Conservation (phyloP, 2,329 filamentous ascomycete genomes). For the Trichophyton schoenleinii region DNA sequence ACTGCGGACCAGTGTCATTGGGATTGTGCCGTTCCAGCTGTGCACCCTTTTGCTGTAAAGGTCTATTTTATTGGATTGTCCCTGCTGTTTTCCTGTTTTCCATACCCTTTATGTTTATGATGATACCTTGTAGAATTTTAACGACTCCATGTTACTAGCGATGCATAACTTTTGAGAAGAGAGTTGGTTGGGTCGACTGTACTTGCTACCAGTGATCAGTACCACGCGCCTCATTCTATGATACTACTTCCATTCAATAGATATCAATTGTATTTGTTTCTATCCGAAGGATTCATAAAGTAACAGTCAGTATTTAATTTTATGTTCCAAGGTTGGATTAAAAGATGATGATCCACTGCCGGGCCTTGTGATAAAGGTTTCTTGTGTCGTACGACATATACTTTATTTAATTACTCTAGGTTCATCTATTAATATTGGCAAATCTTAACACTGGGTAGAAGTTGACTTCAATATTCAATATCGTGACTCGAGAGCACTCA, state of each 20-base stretch:
- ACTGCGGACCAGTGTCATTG: not conserved
- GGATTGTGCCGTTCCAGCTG: not conserved
- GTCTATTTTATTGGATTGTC: not conserved
- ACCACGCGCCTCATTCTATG: not conserved
- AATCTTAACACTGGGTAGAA: too few relatives aligned
- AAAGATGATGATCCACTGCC: not conserved
- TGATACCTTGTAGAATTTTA: not conserved
- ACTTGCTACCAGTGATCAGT: not conserved
- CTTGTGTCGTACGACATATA: too few relatives aligned
- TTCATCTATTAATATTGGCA: too few relatives aligned
- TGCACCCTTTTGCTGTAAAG: not conserved
- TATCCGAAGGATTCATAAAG: not conserved
- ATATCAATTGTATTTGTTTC: not conserved
- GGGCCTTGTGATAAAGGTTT: too few relatives aligned
- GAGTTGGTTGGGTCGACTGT: not conserved
- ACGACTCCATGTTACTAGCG: not conserved
- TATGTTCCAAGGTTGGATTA: too few relatives aligned
- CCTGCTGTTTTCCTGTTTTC: not conserved
- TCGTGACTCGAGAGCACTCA: too few relatives aligned
- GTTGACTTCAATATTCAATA: too few relatives aligned
- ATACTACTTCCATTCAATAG: not conserved
- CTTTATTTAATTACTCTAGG: too few relatives aligned
- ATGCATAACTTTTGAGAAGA: not conserved
- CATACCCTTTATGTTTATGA: constrained; percentile 4
- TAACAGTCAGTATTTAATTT: not conserved